Conservation (phyloP, 805 yeast species). For the Yueomyces sinensis region DNA sequence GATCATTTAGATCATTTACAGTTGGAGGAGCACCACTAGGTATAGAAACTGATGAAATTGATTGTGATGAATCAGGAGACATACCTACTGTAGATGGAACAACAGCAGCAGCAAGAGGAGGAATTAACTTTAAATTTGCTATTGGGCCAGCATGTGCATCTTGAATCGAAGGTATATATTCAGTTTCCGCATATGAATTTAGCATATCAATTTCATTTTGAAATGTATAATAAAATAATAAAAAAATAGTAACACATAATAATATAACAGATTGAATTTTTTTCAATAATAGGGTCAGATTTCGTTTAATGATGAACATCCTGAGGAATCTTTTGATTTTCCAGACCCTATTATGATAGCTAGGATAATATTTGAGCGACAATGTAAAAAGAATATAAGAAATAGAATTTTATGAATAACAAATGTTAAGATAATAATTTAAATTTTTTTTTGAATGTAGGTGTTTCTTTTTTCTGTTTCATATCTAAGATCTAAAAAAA, state of each 20-base stretch:
- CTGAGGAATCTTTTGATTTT: too few species aligned
- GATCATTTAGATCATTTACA: slow-evolving; percentile 8
- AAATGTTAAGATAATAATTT: too few species aligned
- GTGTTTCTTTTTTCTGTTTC: too few species aligned
- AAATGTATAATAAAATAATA: slow-evolving; percentile 24
- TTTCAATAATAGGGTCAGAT: slow-evolving; percentile 2
- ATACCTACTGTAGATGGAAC: background rate
- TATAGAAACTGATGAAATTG: background rate
- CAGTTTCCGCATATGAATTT: slow-evolving; percentile 25
- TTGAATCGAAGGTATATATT: slow-evolving; percentile 20
- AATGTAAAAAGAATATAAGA: too few species aligned
- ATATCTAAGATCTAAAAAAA: too few species aligned
- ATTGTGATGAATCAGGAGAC: background rate
- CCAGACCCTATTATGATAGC: too few species aligned
- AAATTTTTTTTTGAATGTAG: too few species aligned
- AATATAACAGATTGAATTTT: slow-evolving; percentile 18
- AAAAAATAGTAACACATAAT: slow-evolving; percentile 16
- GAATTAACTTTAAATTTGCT: too few species aligned
- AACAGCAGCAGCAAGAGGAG: background rate
- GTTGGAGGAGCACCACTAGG: background rate
- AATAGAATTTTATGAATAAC: too few species aligned
- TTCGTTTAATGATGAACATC: background rate
- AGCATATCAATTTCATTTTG: slow-evolving; percentile 24
- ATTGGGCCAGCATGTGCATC: slow-evolving; percentile 1
- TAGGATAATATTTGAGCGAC: too few species aligned